A percentile compares a stretch with the other conserved stretches of the same genome.
These are phyloP conservation scores for Colletotrichum sp. DNA, from an alignment of 2,329 filamentous ascomycete genomes.

Conservation along the genomic window DNA sequence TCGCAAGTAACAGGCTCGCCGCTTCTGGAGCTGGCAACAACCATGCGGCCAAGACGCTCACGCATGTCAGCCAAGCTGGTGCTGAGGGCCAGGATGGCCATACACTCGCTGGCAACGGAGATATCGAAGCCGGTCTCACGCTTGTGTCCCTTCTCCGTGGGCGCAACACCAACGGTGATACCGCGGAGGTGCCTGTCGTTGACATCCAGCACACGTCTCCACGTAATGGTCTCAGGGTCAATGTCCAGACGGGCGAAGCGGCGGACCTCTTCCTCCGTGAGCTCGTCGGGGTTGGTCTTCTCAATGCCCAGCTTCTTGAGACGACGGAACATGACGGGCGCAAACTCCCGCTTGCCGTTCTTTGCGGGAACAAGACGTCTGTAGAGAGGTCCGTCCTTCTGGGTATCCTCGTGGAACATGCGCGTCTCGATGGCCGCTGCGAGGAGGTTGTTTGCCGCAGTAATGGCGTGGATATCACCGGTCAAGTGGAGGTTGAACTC, in stretches of 20 bases:
- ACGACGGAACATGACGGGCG: constrained; percentile 89
- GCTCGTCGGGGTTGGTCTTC: constrained; percentile 90
- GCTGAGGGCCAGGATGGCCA: constrained; percentile 96
- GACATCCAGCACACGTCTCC: constrained; percentile 94
- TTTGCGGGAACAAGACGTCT: constrained; percentile 86
- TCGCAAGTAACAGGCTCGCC: constrained; percentile 96
- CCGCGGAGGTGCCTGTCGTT: constrained; percentile 94
- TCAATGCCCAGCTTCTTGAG: constrained; percentile 95
- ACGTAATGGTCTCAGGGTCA: constrained; percentile 95
- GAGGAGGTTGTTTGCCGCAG: constrained; percentile 94
- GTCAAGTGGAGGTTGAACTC: constrained; percentile 99
- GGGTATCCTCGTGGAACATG: constrained; percentile 97
- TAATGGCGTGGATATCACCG: constrained; percentile 96
- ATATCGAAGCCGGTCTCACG: constrained; percentile 97
- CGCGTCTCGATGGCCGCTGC: constrained; percentile 96
- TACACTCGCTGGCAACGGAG: constrained; percentile 95
- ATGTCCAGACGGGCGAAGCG: constrained; percentile 95
- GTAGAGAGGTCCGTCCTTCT: constrained; percentile 89
- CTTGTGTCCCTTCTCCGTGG: constrained; percentile 88
- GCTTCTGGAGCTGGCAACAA: constrained; percentile 82
- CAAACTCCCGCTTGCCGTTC: constrained; percentile 87
- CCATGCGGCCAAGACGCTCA: constrained; percentile 93
- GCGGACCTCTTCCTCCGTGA: constrained; percentile 87
- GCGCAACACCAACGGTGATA: constrained; percentile 85
- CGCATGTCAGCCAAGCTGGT: constrained; percentile 88